Evolutionary conservation across 768 basidiomycete genomes (phyloP), one percentile per base, ranked within the genome.

Genomic region (Pleurotus eryngii): DNA sequence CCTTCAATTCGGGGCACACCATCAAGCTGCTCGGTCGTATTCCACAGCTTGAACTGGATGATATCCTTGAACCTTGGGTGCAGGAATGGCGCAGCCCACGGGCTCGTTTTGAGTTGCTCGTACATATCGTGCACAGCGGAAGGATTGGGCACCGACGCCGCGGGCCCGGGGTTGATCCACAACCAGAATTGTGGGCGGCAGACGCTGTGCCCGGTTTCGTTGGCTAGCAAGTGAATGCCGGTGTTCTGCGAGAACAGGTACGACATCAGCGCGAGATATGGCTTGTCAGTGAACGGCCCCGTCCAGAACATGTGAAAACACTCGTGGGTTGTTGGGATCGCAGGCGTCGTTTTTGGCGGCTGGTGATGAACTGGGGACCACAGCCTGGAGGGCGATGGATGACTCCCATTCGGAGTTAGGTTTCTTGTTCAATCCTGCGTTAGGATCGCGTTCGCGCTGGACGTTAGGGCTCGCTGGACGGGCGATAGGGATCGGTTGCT

Each of bases 301-400:
- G 93, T 92, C 94, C 95, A 97, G 78, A 95, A 97, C 87, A 96
- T 81, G 72, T 97, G 95, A 78, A 78, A 91, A 96, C 4, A 95
- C 69, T 18, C 90, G 81, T 2, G 91, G 92, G 67, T 90, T 87
- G 55, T 90, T 85, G 0, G 76, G 67, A 53, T 91, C 87, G 73
- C 95, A 97, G 1, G 84, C 77, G 2, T 63, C 43, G 58, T 73
- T 57, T 12, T 77, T 73, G 57, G 70, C 75, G 61, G 67, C 76
- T 64, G 68, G 74, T 60, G 65, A 81, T 59, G 60, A 69, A 59
- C 81, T 76, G 45, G 76, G 74, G 45, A 77, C 71, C 15, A 79
- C 72, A 2, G 75, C 63, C 1, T 81, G 76, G n/a, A 86, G 77
- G 9, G 60, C 59, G 12, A 90, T 64, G 39, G 76, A 73, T 6